Conservation (phyloP, 495 filamentous ascomycete species). For the Barbatosphaeria neglecta region DNA sequence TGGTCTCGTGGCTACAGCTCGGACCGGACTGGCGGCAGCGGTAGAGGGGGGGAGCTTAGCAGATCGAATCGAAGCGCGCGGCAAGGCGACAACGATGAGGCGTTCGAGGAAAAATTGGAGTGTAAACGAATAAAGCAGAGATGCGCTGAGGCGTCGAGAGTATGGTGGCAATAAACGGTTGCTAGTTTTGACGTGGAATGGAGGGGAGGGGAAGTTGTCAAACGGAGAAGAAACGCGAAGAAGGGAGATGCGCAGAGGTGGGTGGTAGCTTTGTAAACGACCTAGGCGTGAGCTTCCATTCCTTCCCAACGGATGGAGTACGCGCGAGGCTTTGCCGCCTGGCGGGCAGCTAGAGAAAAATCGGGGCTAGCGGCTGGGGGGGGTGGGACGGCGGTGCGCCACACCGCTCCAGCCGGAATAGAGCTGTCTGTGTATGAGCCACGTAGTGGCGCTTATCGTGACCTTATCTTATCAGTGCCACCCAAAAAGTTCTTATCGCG, state of each 20-base stretch:
- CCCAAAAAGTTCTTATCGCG: not conserved
- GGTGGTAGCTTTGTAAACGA: constrained; percentile 16
- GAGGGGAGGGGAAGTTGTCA: not conserved
- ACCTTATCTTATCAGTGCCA: not conserved
- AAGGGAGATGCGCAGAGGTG: no score
- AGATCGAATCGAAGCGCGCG: not conserved
- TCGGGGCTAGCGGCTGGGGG: not conserved
- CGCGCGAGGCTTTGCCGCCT: constrained; percentile 31
- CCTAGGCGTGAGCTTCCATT: constrained; percentile 1
- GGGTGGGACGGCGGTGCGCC: no score
- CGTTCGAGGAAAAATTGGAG: no score
- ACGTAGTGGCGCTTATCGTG: not conserved
- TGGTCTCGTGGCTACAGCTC: not conserved
- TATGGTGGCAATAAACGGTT: not conserved
- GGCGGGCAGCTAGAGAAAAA: not conserved
- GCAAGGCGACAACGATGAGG: no score
- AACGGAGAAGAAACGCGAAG: not conserved
- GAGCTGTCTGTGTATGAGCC: no score
- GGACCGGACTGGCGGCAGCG: not conserved
- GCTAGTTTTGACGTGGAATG: no score
- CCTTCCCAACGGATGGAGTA: constrained; percentile 17
- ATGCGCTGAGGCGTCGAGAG: not conserved
- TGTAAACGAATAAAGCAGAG: not conserved
- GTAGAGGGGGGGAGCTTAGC: no score
- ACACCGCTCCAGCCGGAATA: no score